A percentile compares a stretch with the other conserved stretches of the same genome.
phyloP scores from a whole-genome alignment of 305 asterid genomes.

The Caryopteris hybrid region DNA sequence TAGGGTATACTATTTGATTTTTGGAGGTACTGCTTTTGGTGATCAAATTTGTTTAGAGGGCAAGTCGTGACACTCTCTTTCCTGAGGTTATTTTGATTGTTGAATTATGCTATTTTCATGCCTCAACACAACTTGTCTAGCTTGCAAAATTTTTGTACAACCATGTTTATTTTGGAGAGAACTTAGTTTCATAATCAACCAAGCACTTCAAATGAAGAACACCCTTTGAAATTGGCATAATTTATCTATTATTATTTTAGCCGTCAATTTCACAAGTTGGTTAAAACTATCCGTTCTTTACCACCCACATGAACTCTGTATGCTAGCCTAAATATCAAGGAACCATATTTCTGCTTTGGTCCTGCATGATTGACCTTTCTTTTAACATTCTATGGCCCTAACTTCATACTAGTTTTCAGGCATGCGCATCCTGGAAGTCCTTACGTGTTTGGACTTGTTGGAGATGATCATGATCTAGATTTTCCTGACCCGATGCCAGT shows the following conservation, averaged over 20 bases:
- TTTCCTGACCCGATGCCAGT: slow-evolving; percentile 99
- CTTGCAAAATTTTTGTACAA: background rate
- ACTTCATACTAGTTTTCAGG: slow-evolving; percentile 41
- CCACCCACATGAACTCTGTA: background rate
- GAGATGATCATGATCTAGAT: slow-evolving; percentile 82
- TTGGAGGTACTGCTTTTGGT: too few species aligned
- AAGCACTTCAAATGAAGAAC: slow-evolving; percentile 10
- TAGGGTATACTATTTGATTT: too few species aligned
- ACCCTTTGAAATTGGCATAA: background rate
- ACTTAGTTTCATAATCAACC: background rate
- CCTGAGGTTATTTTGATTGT: too few species aligned
- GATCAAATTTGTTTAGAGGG: too few species aligned
- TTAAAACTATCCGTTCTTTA: background rate
- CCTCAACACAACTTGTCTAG: background rate
- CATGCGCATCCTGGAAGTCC: slow-evolving; percentile 99
- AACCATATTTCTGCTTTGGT: background rate
- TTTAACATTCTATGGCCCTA: background rate
- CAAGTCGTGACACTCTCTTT: too few species aligned
- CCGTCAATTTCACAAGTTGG: background rate
- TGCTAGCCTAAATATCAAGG: background rate
- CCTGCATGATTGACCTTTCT: background rate
- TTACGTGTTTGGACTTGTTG: slow-evolving; percentile 94
- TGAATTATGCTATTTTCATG: background rate
- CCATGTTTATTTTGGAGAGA: slow-evolving; percentile 8
- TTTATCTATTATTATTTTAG: background rate